These are phyloP conservation scores for Cucumis cinereus DNA, from an alignment of 306 rosid species.

Conservation along the genomic window DNA sequence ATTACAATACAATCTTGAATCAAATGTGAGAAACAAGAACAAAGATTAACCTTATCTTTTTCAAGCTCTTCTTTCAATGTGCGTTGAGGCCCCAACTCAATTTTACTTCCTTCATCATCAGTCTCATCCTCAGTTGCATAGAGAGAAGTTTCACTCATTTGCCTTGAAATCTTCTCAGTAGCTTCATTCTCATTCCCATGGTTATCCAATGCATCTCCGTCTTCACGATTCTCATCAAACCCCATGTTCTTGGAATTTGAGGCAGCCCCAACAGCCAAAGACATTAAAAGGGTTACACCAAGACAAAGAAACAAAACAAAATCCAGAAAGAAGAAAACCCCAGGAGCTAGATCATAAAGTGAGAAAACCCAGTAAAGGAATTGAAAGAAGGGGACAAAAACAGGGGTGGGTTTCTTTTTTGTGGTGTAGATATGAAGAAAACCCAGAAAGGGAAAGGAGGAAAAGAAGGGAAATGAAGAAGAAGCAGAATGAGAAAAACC, in stretches of 20 bases:
- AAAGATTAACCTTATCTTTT: constrained; percentile 30
- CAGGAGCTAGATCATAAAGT: neutral
- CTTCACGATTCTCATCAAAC: constrained; percentile 16
- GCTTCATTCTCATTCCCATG: constrained; percentile 11
- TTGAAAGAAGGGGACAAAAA: neutral
- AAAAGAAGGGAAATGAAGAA: neutral
- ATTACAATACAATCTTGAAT: neutral
- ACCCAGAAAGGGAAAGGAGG: neutral
- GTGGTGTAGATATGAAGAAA: neutral
- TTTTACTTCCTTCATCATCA: constrained; percentile 29
- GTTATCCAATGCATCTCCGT: constrained; percentile 11
- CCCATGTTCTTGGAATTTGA: constrained; percentile 27
- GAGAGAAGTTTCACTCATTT: constrained; percentile 22
- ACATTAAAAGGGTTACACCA: constrained; percentile 11
- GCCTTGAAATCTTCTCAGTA: constrained; percentile 7
- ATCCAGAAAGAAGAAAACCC: neutral
- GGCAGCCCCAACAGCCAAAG: constrained; percentile 13
- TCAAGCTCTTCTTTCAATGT: constrained; percentile 44
- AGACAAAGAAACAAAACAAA: neutral
- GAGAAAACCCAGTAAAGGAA: constrained; percentile 8
- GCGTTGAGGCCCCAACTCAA: constrained; percentile 35
- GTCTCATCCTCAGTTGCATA: constrained; percentile 27
- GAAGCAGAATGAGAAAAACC: neutral
- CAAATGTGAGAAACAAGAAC: neutral
- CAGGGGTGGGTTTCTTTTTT: neutral